These are phyloP conservation scores for Aspergillus tanneri DNA, from an alignment of 2,329 filamentous ascomycete species.

Conservation along the genomic window DNA sequence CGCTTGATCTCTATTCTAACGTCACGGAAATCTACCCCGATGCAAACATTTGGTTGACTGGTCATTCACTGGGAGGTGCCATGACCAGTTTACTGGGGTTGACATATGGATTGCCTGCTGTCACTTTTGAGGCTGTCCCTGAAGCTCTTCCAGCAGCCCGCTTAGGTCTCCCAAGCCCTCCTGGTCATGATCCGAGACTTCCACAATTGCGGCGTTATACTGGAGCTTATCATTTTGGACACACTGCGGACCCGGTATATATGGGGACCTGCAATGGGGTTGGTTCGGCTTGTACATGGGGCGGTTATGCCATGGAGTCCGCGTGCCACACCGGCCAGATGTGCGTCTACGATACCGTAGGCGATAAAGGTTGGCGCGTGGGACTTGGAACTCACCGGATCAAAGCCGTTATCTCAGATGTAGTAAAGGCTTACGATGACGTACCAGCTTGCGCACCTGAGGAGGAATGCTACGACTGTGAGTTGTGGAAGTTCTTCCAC, in stretches of 20 bases:
- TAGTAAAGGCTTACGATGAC: conserved; percentile 77
- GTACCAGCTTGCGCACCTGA: conserved; percentile 76
- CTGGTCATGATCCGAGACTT: conserved; percentile 68
- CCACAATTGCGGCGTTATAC: conserved; percentile 72
- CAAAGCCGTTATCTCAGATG: conserved; percentile 79
- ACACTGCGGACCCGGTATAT: conserved; percentile 92
- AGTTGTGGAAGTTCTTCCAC: conserved; percentile 90
- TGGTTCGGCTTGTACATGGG: conserved; percentile 84
- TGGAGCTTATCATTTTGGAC: conserved; percentile 85
- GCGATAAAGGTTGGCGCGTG: conserved; percentile 87
- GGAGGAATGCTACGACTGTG: conserved; percentile 82
- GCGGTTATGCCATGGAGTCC: conserved; percentile 89
- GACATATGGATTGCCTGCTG: conserved; percentile 85
- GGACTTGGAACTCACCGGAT: conserved; percentile 92
- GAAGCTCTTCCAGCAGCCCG: conserved; percentile 84
- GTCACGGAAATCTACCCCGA: conserved; percentile 84
- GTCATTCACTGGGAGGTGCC: conserved; percentile 88
- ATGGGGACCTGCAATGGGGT: conserved; percentile 92
- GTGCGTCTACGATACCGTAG: conserved; percentile 90
- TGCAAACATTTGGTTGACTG: conserved; percentile 82
- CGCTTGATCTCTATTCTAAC: conserved; percentile 86
- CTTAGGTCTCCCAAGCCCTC: conserved; percentile 81
- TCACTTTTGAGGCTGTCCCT: conserved; percentile 90
- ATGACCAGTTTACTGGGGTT: conserved; percentile 84
- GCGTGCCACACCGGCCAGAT: conserved; percentile 86